Conservation (phyloP, 1,284 basidiomycete species). For the Mycena sp. region DNA sequence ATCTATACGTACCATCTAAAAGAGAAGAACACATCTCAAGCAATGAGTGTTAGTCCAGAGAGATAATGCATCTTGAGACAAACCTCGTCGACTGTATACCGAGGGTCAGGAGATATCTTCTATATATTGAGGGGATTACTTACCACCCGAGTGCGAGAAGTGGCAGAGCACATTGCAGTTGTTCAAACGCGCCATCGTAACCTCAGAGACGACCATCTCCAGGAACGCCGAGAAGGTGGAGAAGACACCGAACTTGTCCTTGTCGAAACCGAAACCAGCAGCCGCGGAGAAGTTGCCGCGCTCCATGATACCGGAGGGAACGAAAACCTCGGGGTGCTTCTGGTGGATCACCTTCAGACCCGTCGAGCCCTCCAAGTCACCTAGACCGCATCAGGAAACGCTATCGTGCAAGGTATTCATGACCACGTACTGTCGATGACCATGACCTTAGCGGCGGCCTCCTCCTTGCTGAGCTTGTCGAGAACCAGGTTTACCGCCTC, state of each 20-base stretch:
- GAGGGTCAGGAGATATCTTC: not conserved
- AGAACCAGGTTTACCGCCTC: conserved; percentile 83
- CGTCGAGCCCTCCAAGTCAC: conserved; percentile 87
- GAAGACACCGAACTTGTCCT: conserved; percentile 82
- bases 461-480: conserved; percentile 77
- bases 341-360: conserved; percentile 87
- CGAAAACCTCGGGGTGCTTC: conserved; percentile 87
- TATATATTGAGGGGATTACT: conserved; percentile 32
- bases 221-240: conserved; percentile 90
- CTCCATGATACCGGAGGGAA: conserved; percentile 87
- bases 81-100: conserved; percentile 80
- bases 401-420: not conserved
- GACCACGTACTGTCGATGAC: conserved; percentile 78
- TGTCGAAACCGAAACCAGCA: conserved; percentile 84
- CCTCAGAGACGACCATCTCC: conserved; percentile 88
- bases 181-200: conserved; percentile 91
- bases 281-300: conserved; percentile 86
- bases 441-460: conserved; percentile 82
- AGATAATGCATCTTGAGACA: too few relatives aligned
- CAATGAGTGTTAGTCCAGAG: too few relatives aligned
- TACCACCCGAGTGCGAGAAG: conserved; percentile 88
- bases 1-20: too few relatives aligned
- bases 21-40: too few relatives aligned
- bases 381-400: conserved; percentile 43
- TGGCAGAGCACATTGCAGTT: conserved; percentile 87